Conservation (phyloP, 305 asterid species). For the Solanum hybrid region DNA sequence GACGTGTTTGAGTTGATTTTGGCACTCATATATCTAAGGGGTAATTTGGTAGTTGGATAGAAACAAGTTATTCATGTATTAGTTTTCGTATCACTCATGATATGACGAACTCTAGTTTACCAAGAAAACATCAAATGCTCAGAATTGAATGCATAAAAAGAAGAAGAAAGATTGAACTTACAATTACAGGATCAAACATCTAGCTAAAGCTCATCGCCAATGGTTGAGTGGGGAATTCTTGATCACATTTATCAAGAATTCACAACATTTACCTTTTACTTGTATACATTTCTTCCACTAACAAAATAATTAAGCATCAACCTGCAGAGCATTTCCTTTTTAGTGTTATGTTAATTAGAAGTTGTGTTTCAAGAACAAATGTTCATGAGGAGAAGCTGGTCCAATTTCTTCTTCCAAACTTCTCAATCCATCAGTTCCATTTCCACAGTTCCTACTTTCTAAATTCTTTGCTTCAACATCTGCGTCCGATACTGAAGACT, state of each 20-base stretch:
- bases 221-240: neutral
- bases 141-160: constrained; percentile 9
- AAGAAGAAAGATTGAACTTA: neutral
- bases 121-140: neutral
- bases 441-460: constrained; percentile 33
- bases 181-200: constrained; percentile 5
- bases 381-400: constrained; percentile 85
- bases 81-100: neutral
- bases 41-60: neutral
- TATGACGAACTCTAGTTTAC: neutral
- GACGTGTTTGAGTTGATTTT: neutral
- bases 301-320: neutral
- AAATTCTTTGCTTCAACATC: constrained; percentile 56
- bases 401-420: constrained; percentile 76
- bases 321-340: neutral
- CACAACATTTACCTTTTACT: constrained; percentile 7
- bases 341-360: constrained; percentile 29
- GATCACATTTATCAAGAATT: constrained; percentile 5
- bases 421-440: constrained; percentile 40
- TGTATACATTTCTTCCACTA: constrained; percentile 15
- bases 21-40: neutral
- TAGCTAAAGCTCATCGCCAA: neutral
- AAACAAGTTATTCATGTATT: neutral
- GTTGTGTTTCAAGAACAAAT: constrained; percentile 75
- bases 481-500: constrained; percentile 65